Base-by-base conservation (phyloP, 208 protist species). In the Endotrypanum monterogeii region DNA sequence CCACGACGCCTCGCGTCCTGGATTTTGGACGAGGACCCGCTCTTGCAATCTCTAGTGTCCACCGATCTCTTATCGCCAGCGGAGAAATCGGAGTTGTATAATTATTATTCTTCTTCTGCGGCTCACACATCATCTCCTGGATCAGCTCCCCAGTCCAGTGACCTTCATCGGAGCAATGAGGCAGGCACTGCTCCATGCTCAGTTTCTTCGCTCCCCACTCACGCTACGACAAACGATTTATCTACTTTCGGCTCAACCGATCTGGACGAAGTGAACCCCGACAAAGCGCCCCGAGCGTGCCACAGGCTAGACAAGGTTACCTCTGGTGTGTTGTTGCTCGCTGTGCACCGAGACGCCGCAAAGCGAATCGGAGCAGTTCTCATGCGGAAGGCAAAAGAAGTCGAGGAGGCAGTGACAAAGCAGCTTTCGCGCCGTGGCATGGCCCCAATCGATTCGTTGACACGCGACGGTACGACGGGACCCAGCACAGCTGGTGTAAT, bases 251-350 rank as follows among this genome's bases (percentile, higher is more conserved):
- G 20, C 28, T 25, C 32, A 69, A 11, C 58, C 41, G 60, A 71
- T 60, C n/a, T 28, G 25, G 67, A 85, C 35, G 80, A 66, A 14
- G 81, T 96, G 1, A 30, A 76, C 7, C 81, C 89, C 3, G 76
- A 85, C 18, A 88, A 89, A 35, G 54, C 82, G 0, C 89, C 89
- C 11, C 82, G 92, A 28, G 85, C 92, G 8, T 96, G 92, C 72
- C 87, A 97, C 62, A 82, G 95, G 16, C 82, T 98, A 3, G 95
- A 98, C 76, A 95, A 92, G 72, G 92, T 90, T 4, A 98, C 95
- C 4, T 96, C 90, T 28, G 95, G 95, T 52, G 83, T 97, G 8
- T 73, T 97, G 39, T 78, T 96, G 35, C 74, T 93, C 25, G 91
- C 82, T 18, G 87, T 95, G 18, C 72, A 65, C 23, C 80, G 78